Evolutionary conservation across 331 rosid species (phyloP).

Genomic region (Arachis monticola): DNA sequence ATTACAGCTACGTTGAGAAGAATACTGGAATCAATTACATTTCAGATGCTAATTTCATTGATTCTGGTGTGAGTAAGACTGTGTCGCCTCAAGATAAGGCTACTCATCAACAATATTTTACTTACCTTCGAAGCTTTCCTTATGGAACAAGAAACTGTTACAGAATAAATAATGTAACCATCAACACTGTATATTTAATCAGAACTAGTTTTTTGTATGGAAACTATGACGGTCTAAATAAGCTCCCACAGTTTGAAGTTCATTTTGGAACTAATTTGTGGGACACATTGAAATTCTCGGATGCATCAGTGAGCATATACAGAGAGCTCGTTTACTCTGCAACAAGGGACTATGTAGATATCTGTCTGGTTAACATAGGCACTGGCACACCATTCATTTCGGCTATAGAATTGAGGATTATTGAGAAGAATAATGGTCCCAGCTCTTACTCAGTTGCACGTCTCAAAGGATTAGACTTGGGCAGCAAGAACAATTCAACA

Average conservation of each 20-base stretch:
- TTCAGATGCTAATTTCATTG: conserved; percentile 50
- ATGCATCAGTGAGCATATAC: neutral
- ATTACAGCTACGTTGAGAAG: conserved; percentile 33
- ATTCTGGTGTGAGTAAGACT: conserved; percentile 42
- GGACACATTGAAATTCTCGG: conserved; percentile 25
- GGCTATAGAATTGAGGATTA: conserved; percentile 46
- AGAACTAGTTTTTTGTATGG: conserved; percentile 47
- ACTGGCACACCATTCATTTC: conserved; percentile 48
- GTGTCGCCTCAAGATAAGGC: neutral
- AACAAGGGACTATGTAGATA: conserved; percentile 7
- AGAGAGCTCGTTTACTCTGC: conserved; percentile 42
- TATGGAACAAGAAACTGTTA: conserved; percentile 54
- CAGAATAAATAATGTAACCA: conserved; percentile 36
- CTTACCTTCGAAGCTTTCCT: conserved; percentile 64
- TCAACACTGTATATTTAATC: conserved; percentile 38
- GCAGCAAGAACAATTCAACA: neutral
- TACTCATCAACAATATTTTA: conserved; percentile 8
- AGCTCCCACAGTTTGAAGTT: conserved; percentile 40
- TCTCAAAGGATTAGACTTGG: neutral
- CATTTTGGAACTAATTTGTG: conserved; percentile 43
- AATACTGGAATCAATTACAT: conserved; percentile 42
- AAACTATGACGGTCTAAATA: conserved; percentile 48
- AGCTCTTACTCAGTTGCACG: conserved; percentile 28
- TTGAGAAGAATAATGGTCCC: neutral
- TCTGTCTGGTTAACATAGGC: conserved; percentile 44